Conservation (phyloP, 176 grass and related monocot species). For the Aechmea fasciata region DNA sequence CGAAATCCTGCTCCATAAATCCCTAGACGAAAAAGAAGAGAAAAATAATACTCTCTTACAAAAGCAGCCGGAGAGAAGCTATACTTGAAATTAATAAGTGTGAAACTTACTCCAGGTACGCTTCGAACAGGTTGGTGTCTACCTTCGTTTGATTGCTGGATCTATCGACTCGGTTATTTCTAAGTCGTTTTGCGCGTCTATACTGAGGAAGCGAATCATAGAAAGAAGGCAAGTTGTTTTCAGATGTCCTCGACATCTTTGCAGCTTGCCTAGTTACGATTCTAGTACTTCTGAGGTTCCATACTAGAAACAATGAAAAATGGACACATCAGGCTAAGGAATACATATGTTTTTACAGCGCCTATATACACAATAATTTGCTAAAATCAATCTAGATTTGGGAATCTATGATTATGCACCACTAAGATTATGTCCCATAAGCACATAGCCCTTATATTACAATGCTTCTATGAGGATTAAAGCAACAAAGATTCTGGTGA, state of each 20-base stretch:
- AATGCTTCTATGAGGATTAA: no score
- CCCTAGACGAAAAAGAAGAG: conserved; percentile 37
- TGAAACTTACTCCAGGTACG: conserved; percentile 70
- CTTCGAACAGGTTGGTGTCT: conserved; percentile 57
- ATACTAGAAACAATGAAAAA: conserved; percentile 33
- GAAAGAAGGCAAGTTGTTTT: conserved; percentile 15
- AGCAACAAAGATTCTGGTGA: no score
- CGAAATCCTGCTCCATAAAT: conserved; percentile 61
- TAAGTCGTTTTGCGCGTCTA: conserved; percentile 26
- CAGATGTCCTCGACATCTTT: conserved; percentile 7
- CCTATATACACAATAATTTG: no score
- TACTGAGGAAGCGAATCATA: conserved; percentile 26
- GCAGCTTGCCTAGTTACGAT: conserved; percentile 26
- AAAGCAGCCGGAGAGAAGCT: conserved; percentile 2
- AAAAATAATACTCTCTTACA: conserved; percentile 2
- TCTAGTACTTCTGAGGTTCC: conserved; percentile 29
- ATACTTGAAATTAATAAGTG: background rate
- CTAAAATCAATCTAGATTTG: no score
- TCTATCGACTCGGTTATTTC: conserved; percentile 28
- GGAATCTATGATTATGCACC: no score
- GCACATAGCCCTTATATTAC: no score
- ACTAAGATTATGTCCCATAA: no score
- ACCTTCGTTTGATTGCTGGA: conserved; percentile 43
- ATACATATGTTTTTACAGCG: no score
- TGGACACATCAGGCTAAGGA: background rate